Conservation (phyloP, 495 filamentous ascomycete genomes). For the Mycothermus thermophilus region DNA sequence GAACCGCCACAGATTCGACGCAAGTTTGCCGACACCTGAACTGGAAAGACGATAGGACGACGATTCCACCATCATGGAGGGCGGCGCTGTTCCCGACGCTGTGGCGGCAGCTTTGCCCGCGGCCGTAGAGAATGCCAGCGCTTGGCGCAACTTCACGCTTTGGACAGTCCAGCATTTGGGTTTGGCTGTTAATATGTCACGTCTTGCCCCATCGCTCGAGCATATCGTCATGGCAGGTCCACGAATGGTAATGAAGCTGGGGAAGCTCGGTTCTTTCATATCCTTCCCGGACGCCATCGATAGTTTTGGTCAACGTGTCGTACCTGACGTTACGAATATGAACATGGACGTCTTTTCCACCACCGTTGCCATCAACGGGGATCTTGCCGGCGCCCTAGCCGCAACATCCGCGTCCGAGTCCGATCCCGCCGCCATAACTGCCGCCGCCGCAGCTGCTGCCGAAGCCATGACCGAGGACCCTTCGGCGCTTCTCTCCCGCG, state of each 20-base stretch:
- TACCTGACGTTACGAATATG: slow-evolving; percentile 42
- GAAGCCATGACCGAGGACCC: slow-evolving; percentile 25
- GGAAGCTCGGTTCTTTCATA: slow-evolving; percentile 44
- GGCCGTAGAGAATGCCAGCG: slow-evolving; percentile 24
- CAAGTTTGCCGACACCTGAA: too few relatives aligned
- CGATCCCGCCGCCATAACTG: too few relatives aligned
- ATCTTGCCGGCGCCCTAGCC: slow-evolving; percentile 9
- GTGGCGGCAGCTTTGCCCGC: slow-evolving; percentile 7
- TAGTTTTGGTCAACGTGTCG: slow-evolving; percentile 43
- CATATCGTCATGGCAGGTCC: slow-evolving; percentile 49
- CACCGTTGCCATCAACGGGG: slow-evolving; percentile 10
- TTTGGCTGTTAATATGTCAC: slow-evolving; percentile 29
- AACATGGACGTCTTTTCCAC: slow-evolving; percentile 21
- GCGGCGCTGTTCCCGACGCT: too few relatives aligned
- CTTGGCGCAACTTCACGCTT: slow-evolving; percentile 34
- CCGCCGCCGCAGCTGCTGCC: slow-evolving; percentile 14
- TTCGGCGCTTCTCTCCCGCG: slow-evolving; percentile 27
- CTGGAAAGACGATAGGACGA: too few relatives aligned
- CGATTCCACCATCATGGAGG: too few relatives aligned
- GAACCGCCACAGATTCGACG: too few relatives aligned
- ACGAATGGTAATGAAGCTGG: slow-evolving; percentile 48
- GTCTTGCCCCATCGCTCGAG: slow-evolving; percentile 32
- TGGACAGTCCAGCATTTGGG: slow-evolving; percentile 31
- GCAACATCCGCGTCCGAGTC: slow-evolving; percentile 16
- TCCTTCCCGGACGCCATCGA: slow-evolving; percentile 50